These are phyloP conservation scores for Diutina scorzettiae DNA, from an alignment of 1,139 yeast species.

Conservation along the genomic window DNA sequence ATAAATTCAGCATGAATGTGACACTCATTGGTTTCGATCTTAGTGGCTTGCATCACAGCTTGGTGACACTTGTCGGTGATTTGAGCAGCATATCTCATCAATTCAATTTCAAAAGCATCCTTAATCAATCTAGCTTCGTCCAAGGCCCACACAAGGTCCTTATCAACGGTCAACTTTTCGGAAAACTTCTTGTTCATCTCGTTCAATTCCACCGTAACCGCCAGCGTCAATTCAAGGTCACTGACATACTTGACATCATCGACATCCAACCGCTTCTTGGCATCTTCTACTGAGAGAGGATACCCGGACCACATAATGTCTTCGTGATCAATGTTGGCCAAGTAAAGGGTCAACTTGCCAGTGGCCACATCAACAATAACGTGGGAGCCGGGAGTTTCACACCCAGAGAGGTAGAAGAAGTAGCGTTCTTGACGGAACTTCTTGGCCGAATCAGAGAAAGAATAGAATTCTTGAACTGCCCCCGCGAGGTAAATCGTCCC, in stretches of 20 bases:
- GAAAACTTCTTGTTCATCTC: constrained; percentile 25
- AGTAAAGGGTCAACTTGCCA: constrained; percentile 55
- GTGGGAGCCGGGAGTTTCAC: constrained; percentile 66
- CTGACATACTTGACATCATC: constrained; percentile 62
- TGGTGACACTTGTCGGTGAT: constrained; percentile 82
- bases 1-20: constrained; percentile 93
- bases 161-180: not conserved
- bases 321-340: constrained; percentile 76
- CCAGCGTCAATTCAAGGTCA: constrained; percentile 25
- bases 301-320: constrained; percentile 96
- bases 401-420: constrained; percentile 82
- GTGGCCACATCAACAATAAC: constrained; percentile 43
- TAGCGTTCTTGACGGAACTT: constrained; percentile 84
- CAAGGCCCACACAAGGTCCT: constrained; percentile 54
- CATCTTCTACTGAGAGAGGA: constrained; percentile 63
- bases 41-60: constrained; percentile 88
- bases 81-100: constrained; percentile 68
- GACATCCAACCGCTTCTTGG: constrained; percentile 55
- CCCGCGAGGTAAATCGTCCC: constrained; percentile 53
- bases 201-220: constrained; percentile 31
- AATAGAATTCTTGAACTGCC: constrained; percentile 45
- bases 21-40: constrained; percentile 77
- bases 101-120: constrained; percentile 66
- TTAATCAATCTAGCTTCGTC: constrained; percentile 82
- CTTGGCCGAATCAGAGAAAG: constrained; percentile 70